Evolutionary conservation across 1,139 yeast genomes (phyloP), one percentile per base, ranked within the genome.

Genomic region (Hyphopichia khmerensis): DNA sequence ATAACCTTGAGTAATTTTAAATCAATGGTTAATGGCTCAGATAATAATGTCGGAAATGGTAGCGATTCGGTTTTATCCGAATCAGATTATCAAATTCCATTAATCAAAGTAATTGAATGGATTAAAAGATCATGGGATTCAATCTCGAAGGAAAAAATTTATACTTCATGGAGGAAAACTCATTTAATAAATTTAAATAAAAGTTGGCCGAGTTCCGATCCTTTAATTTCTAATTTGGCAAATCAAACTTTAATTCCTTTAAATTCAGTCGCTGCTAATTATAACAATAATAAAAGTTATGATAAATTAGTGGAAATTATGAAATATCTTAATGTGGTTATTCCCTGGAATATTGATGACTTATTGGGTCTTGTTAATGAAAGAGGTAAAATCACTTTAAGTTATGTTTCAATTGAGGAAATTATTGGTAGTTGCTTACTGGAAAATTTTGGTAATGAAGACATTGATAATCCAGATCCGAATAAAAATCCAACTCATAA

Each of bases 341-440:
- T 79, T 40, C 77, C 81, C 13, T 82, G 87, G 87, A 81, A 79
- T 41, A 65, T 75, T 26, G 79, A 77, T 40, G 79, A 79, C 48
- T 57, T 82, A 27, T 52, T 81, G 39, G 83, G 81, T 27, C 60
- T 82, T 38, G 77, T 79, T 8, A 76, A 80, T 42, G 88, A 82
- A 56, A 65, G 80, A 44, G 80, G 79, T 35, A 77, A 75, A 50
- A 73, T 79, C 23, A 76, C 79, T 1, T 55, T 71, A n/a, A 70
- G 67, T 45, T 82, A 81, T 54, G 68, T 77, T 11, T 80, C 86
- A n/a, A 79, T 80, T 40, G 83, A 77, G 45, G 87, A 82, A 49
- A 74, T 82, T 37, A 80, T 82, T 3, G 80, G 81, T 19, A 77
- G 85, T 57, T 80, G 87, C 50, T 67, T 80, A 10, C 76, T 77